Evolutionary conservation across 2,329 filamentous ascomycete genomes (phyloP).

Genomic region (Phaeophleospora eucalypticola): DNA sequence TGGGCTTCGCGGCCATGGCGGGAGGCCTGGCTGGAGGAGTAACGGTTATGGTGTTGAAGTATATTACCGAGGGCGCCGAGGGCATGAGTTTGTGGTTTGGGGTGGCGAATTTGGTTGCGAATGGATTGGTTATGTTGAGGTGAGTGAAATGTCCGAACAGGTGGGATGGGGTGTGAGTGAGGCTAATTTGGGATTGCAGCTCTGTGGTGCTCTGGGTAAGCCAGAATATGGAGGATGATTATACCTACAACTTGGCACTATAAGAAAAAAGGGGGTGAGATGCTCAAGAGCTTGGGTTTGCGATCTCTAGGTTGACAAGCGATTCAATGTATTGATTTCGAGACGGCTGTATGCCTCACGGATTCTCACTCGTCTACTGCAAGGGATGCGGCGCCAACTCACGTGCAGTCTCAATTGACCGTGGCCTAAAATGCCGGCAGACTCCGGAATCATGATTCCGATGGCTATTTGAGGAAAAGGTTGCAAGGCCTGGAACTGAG

Average conservation of each 20-base stretch:
- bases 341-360: too few relatives aligned
- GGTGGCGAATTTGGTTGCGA: constrained; percentile 62
- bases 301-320: not conserved
- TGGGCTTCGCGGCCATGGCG: constrained; percentile 66
- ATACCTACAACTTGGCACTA: constrained; percentile 65
- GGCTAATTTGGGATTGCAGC: constrained; percentile 45
- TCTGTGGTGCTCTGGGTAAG: constrained; percentile 64
- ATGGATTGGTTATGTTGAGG: constrained; percentile 64
- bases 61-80: constrained; percentile 56
- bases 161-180: not conserved
- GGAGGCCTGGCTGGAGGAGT: constrained; percentile 64
- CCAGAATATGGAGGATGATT: constrained; percentile 70
- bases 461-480: too few relatives aligned
- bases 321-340: not conserved
- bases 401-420: too few relatives aligned
- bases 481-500: too few relatives aligned
- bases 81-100: constrained; percentile 64
- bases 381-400: too few relatives aligned
- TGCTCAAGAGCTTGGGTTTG: too few relatives aligned
- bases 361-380: too few relatives aligned
- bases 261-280: constrained; percentile 35
- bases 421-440: too few relatives aligned
- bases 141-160: too few relatives aligned
- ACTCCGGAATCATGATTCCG: too few relatives aligned
- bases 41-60: constrained; percentile 65